phyloP scores from a whole-genome alignment of 352 stramenopile genomes.

The Phytopythium cucurbitacearum region DNA sequence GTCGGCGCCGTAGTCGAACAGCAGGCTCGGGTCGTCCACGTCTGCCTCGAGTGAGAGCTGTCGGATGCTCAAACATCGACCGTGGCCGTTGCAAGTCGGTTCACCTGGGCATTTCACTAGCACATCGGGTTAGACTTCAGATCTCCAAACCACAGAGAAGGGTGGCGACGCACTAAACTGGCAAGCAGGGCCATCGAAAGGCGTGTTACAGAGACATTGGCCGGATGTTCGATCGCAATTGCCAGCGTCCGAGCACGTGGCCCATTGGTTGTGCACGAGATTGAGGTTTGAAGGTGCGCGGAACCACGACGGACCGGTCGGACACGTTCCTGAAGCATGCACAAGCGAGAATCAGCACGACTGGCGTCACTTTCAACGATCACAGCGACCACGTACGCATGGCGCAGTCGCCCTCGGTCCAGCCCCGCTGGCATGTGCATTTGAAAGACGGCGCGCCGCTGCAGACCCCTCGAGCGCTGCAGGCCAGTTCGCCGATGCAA shows the following conservation, averaged over 20 bases:
- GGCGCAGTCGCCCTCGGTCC: conserved; percentile 61
- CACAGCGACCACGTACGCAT: conserved; percentile 22
- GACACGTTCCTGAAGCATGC: conserved; percentile 44
- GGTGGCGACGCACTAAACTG: conserved; percentile 30
- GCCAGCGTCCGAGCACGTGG: conserved; percentile 57
- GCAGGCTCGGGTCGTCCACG: conserved; percentile 36
- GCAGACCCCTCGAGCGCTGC: conserved; percentile 71
- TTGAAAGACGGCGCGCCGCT: conserved; percentile 43
- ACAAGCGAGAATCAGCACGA: neutral
- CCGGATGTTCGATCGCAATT: conserved; percentile 48
- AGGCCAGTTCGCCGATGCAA: conserved; percentile 64
- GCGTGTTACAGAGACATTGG: conserved; percentile 54
- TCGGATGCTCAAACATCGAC: conserved; percentile 69
- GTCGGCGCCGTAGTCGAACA: conserved; percentile 63
- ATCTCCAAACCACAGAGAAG: neutral
- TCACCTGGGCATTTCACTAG: conserved; percentile 62
- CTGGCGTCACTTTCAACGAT: neutral
- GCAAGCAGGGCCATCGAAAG: conserved; percentile 56
- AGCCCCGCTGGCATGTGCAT: conserved; percentile 60
- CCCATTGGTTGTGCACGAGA: conserved; percentile 43
- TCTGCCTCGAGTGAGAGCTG: conserved; percentile 60
- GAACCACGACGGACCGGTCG: conserved; percentile 63
- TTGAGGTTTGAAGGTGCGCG: conserved; percentile 33
- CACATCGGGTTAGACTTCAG: neutral
- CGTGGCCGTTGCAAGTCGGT: conserved; percentile 58